A percentile compares a stretch with the other conserved stretches of the same genome.
Conservation (phyloP, 345 rosid genomes). For the Gossypium thurberi region DNA sequence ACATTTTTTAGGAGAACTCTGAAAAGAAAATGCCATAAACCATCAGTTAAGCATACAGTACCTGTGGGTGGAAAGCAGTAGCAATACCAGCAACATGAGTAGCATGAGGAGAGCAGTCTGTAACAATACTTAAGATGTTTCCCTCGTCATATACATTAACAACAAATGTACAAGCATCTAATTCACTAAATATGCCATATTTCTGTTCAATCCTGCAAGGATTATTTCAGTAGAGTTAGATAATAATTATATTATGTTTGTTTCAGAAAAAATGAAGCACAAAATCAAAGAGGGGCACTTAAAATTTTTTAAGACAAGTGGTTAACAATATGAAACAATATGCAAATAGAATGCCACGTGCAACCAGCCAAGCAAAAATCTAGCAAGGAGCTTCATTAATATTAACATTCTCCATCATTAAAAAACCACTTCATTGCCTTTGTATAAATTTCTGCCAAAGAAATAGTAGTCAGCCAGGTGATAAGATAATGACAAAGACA, state of each 20-base stretch:
- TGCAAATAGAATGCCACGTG: background rate
- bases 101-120: conserved; percentile 91
- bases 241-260: background rate
- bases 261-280: background rate
- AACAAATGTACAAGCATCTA: conserved; percentile 89
- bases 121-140: conserved; percentile 77
- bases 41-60: conserved; percentile 16
- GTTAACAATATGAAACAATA: background rate
- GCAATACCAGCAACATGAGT: conserved; percentile 99
- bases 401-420: background rate
- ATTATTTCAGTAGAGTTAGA: background rate
- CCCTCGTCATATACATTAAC: conserved; percentile 78
- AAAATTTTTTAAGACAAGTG: background rate
- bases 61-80: conserved; percentile 89
- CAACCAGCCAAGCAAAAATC: background rate
- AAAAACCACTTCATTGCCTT: background rate
- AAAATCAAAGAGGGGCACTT: background rate
- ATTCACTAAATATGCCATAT: conserved; percentile 80
- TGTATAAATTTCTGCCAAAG: background rate
- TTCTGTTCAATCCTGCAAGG: conserved; percentile 72
- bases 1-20: background rate
- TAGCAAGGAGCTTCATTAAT: background rate
- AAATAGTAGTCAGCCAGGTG: background rate
- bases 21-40: conserved; percentile 8
- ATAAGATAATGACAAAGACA: background rate